These are phyloP conservation scores for Scopulariopsis brevicaulis DNA, from an alignment of 2,329 filamentous ascomycete genomes.

Conservation along the genomic window DNA sequence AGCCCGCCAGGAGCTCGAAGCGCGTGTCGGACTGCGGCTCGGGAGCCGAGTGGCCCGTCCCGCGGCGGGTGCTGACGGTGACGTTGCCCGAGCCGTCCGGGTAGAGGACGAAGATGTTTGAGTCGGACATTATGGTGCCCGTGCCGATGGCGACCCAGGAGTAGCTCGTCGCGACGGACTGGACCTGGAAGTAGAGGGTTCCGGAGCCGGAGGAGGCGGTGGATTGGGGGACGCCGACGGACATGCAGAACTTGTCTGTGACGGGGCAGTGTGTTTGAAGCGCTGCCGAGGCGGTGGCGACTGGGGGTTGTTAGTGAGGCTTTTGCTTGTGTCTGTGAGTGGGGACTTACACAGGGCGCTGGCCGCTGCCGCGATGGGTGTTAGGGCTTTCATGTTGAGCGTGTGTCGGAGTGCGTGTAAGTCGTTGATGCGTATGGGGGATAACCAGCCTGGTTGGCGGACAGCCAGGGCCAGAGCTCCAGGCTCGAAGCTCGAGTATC, in stretches of 20 bases:
- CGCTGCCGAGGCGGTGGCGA: neutral
- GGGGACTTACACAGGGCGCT: conserved; percentile 9
- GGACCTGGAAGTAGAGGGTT: conserved; percentile 50
- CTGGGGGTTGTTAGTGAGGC: neutral
- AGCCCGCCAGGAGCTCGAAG: conserved; percentile 45
- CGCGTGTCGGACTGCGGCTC: conserved; percentile 27
- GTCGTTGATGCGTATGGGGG: neutral
- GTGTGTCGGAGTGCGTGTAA: neutral
- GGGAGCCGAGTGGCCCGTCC: conserved; percentile 35
- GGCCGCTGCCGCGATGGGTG: conserved; percentile 6
- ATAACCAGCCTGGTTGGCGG: too few relatives aligned
- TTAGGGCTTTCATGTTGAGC: neutral
- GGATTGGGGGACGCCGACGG: conserved; percentile 39
- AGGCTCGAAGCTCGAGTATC: neutral
- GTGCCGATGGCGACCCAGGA: conserved; percentile 49
- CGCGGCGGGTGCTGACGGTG: conserved; percentile 46
- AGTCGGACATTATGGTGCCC: conserved; percentile 39
- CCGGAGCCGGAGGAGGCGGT: conserved; percentile 35
- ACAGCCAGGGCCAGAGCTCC: too few relatives aligned
- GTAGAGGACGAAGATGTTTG: conserved; percentile 55
- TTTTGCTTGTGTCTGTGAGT: neutral
- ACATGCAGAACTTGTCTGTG: conserved; percentile 35
- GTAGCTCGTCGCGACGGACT: conserved; percentile 35
- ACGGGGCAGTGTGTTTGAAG: conserved; percentile 24
- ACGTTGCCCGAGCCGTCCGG: conserved; percentile 45